A percentile compares a stretch with the other conserved stretches of the same genome.
phyloP scores from a whole-genome alignment of 2,329 filamentous ascomycete species.

The Colletotrichum cereale region DNA sequence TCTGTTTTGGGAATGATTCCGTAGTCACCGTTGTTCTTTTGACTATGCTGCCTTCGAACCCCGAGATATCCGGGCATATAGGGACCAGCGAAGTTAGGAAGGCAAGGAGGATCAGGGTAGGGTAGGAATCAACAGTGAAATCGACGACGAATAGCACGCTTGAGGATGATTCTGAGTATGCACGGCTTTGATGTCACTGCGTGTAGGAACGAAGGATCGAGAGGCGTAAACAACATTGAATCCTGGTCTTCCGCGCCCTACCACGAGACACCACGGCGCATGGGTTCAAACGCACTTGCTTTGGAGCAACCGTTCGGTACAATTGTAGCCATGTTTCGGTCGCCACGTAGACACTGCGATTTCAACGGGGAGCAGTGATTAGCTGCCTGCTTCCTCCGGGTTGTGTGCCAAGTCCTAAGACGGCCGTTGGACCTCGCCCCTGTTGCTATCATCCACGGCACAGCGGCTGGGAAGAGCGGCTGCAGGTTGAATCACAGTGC shows the following conservation, averaged over 20 bases:
- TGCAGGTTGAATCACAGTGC: not conserved
- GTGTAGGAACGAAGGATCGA: no score
- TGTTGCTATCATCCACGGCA: not conserved
- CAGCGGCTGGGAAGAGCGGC: not conserved
- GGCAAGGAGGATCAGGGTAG: not conserved
- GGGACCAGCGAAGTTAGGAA: no score
- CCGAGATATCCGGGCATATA: not conserved
- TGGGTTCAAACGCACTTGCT: no score
- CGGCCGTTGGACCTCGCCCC: not conserved
- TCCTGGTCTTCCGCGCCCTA: no score
- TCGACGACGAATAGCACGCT: not conserved
- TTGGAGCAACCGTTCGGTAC: not conserved
- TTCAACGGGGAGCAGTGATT: no score
- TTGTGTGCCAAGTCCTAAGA: not conserved
- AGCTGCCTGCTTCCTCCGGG: not conserved
- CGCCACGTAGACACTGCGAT: not conserved
- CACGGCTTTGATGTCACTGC: not conserved
- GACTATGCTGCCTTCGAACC: not conserved
- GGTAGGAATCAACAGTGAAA: not conserved
- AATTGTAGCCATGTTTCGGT: not conserved
- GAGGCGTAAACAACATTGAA: no score
- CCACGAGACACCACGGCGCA: no score
- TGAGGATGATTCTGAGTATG: not conserved
- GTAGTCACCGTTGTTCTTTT: not conserved
- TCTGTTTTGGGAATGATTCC: not conserved